These are phyloP conservation scores for Phytophthora multivora DNA, from an alignment of 352 stramenopile genomes.

Conservation along the genomic window DNA sequence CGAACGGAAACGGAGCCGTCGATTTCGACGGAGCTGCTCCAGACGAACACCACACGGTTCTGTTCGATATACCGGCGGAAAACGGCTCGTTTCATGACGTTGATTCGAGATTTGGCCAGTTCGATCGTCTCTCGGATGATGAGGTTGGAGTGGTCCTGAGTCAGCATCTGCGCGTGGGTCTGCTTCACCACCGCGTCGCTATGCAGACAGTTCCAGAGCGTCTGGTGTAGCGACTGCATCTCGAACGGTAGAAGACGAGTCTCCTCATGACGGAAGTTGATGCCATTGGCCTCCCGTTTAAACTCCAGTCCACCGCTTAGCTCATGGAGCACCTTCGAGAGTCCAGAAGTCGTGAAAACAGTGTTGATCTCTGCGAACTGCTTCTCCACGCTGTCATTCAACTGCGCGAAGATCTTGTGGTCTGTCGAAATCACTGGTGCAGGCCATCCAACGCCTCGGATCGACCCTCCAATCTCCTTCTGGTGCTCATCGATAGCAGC, in stretches of 20 bases:
- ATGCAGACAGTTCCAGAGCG: conserved; percentile 29
- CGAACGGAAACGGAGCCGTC: conserved; percentile 29
- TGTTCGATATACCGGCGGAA: conserved; percentile 34
- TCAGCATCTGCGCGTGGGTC: conserved; percentile 4
- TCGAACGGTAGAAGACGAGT: conserved; percentile 28
- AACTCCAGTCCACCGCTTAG: conserved; percentile 29
- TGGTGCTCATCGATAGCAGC: conserved; percentile 32
- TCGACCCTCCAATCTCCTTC: conserved; percentile 1
- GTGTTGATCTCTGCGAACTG: conserved; percentile 21
- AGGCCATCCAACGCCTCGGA: background rate
- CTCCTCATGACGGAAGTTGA: conserved; percentile 31
- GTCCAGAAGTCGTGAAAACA: conserved; percentile 21
- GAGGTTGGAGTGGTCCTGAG: conserved; percentile 29
- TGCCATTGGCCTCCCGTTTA: conserved; percentile 24
- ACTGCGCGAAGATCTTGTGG: conserved; percentile 23
- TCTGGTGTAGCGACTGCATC: conserved; percentile 10
- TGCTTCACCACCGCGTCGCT: conserved; percentile 3
- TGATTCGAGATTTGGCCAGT: conserved; percentile 17
- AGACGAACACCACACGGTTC: conserved; percentile 37
- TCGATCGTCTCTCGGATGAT: conserved; percentile 27
- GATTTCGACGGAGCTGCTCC: conserved; percentile 35
- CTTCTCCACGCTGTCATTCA: conserved; percentile 19
- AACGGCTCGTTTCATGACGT: conserved; percentile 23
- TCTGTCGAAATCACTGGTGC: conserved; percentile 3
- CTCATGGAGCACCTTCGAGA: conserved; percentile 17